Evolutionary conservation across 2,329 filamentous ascomycete genomes (phyloP).

Genomic region (Fusarium sp.): DNA sequence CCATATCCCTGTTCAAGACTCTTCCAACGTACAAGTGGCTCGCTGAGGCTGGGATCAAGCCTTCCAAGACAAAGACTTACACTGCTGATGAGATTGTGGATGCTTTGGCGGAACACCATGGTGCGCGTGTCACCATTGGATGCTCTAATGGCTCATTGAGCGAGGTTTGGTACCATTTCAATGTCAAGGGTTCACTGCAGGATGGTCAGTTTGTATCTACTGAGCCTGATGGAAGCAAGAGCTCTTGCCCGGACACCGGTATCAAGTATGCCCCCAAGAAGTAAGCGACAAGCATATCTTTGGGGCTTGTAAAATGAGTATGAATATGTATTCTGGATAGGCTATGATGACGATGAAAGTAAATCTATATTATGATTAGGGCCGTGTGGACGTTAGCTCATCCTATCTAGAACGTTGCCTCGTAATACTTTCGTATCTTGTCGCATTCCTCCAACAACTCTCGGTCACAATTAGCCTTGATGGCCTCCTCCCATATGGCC

Average conservation of each 20-base stretch:
- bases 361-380: background rate
- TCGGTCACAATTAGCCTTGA: constrained; percentile 30
- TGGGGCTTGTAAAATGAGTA: background rate
- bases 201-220: constrained; percentile 67
- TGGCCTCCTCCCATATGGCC: constrained; percentile 36
- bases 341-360: background rate
- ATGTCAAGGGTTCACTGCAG: constrained; percentile 65
- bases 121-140: constrained; percentile 64
- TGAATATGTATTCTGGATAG: background rate
- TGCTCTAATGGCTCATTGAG: constrained; percentile 59
- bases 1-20: constrained; percentile 71
- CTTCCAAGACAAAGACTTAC: constrained; percentile 65
- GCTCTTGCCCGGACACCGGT: constrained; percentile 61
- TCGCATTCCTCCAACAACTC: constrained; percentile 32
- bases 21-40: constrained; percentile 72
- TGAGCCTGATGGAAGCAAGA: constrained; percentile 61
- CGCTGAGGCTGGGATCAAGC: constrained; percentile 65
- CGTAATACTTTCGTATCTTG: constrained; percentile 35
- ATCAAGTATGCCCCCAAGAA: constrained; percentile 43
- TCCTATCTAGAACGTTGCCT: constrained; percentile 25
- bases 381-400: background rate
- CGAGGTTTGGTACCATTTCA: constrained; percentile 71
- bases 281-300: background rate
- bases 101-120: constrained; percentile 63
- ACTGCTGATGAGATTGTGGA: constrained; percentile 64